A percentile compares a stretch with the other conserved stretches of the same genome.
phyloP scores from a whole-genome alignment of 345 rosid species.

The Pugionium cornutum region DNA sequence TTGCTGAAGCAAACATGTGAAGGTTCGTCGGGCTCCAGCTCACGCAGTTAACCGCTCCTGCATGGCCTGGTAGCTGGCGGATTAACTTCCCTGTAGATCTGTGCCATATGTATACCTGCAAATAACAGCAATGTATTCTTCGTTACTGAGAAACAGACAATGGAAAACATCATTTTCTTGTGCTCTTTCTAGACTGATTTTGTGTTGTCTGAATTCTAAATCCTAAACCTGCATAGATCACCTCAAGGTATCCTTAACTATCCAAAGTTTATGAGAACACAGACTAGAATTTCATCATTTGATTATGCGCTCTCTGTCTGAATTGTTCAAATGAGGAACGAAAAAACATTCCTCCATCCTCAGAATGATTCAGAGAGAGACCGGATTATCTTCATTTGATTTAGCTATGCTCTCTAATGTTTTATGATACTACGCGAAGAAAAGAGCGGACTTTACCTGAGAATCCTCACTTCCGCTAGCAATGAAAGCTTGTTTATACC shows the following conservation, averaged over 20 bases:
- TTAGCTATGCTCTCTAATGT: neutral
- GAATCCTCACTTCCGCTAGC: constrained; percentile 72
- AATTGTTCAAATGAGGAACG: constrained; percentile 11
- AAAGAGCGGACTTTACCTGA: constrained; percentile 41
- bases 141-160: no score
- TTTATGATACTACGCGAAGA: neutral
- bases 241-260: neutral
- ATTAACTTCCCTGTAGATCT: constrained; percentile 32
- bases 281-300: neutral
- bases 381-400: constrained; percentile 21
- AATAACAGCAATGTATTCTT: neutral
- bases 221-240: no score
- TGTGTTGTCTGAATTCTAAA: no score
- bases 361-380: neutral
- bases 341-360: neutral
- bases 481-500: constrained; percentile 48
- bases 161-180: no score
- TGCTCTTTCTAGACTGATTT: no score
- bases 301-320: neutral
- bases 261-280: neutral
- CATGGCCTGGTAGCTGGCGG: constrained; percentile 48
- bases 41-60: constrained; percentile 60
- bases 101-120: constrained; percentile 63
- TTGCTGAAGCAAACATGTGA: constrained; percentile 67
- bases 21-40: constrained; percentile 58